Base-by-base conservation (phyloP, 768 basidiomycete species). In the Suillus subaureus region DNA sequence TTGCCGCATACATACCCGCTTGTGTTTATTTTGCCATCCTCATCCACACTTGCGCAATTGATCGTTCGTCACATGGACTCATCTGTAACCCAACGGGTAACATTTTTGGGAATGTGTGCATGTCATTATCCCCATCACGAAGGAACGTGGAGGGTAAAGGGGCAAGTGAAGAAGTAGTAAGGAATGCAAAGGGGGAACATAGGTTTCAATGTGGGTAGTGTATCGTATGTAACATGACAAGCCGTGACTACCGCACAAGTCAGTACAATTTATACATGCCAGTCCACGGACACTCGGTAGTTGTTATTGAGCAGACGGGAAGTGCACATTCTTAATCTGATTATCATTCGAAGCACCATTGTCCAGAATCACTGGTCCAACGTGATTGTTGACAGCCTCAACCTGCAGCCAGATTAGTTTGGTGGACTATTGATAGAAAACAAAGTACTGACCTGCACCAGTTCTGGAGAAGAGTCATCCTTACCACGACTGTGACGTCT, bases 261-360 rank as follows among this genome's bases (percentile, higher is more conserved):
- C 8, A 18, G 43, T 42, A 43, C 42, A 3, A 5, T 58, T 18
- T 28, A 21, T 60, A 47, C 21, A 66, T 60, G 23, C 54, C n/a
- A 62, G 51, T 67, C 55, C 63, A 7, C 4, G 64, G 68, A 69
- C 66, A 11, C 13, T 21, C 11, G 57, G 66, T 71, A 61, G 66
- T 66, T 75, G 79, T 79, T 74, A 80, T 79, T 82, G 74, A 58
- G 65, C 37, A 0, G 72, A 62, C 63, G 79, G 77, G 73, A 82
- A 80, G 66, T 70, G 78, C 42, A 76, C 75, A 26, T 72, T 58
- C 70, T 70, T 76, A 28, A 66, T 51, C 18, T 47, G 68, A 15
- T 28, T 40, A 7, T 42, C 47, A 13, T 35, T 6, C 31, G 52
- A 15, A 8, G 21, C 8, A 3, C 15, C n/a, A 43, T 6, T 33